phyloP scores from a whole-genome alignment of 345 rosid genomes.

The Linum lewisii region DNA sequence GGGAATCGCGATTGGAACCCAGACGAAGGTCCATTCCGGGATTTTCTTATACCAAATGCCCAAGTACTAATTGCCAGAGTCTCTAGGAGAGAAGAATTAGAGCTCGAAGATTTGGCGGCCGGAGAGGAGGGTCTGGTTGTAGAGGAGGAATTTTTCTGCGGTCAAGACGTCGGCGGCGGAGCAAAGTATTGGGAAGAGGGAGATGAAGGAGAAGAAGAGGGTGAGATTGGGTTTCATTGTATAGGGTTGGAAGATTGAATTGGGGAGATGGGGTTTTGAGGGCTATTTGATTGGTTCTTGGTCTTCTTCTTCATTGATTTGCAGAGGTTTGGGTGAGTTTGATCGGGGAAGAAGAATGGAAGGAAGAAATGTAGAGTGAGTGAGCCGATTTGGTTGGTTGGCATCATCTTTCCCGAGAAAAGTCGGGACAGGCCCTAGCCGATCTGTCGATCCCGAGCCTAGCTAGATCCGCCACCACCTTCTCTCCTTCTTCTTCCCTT shows the following conservation, averaged over 20 bases:
- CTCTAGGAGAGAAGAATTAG: conserved; percentile 48
- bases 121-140: conserved; percentile 50
- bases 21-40: conserved; percentile 44
- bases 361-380: no score
- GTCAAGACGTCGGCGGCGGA: conserved; percentile 42
- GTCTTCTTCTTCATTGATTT: no score
- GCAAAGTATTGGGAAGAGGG: conserved; percentile 27
- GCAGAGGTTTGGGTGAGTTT: no score
- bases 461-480: conserved; percentile 18
- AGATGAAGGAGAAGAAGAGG: conserved; percentile 22
- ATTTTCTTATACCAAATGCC: conserved; percentile 82
- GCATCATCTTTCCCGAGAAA: no score
- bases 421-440: conserved; percentile 54
- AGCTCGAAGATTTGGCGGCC: conserved; percentile 44
- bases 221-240: background rate
- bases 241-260: no score
- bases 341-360: no score
- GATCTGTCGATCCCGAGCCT: conserved; percentile 31
- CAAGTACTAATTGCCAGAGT: conserved; percentile 45
- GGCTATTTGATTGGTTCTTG: no score
- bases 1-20: conserved; percentile 83
- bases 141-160: conserved; percentile 26
- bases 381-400: no score
- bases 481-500: conserved; percentile 8
- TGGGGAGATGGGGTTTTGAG: no score